These are phyloP conservation scores for Cladosporium phlei DNA, from an alignment of 2,329 filamentous ascomycete species.

Conservation along the genomic window DNA sequence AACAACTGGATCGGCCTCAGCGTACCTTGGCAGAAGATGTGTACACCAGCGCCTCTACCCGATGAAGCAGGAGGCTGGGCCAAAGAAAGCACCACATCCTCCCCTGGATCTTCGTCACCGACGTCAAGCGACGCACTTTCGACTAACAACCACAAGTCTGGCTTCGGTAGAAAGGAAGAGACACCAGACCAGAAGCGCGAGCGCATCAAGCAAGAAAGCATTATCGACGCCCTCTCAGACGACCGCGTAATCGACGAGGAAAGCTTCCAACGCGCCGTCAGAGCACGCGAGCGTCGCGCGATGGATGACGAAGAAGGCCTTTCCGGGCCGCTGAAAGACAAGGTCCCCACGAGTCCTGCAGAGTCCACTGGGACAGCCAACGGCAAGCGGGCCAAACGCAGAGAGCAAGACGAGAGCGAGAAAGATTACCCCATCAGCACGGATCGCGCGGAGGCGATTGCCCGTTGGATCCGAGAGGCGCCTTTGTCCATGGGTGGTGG, in stretches of 20 bases:
- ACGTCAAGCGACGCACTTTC: neutral
- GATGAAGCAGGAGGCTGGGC: conserved; percentile 33
- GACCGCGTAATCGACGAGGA: conserved; percentile 64
- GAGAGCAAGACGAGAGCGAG: conserved; percentile 61
- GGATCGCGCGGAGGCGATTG: conserved; percentile 63
- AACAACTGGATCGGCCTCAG: conserved; percentile 66
- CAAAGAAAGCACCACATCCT: conserved; percentile 19
- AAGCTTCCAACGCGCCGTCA: conserved; percentile 59
- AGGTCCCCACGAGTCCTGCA: conserved; percentile 9
- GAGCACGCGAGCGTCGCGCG: conserved; percentile 54
- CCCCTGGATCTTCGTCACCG: conserved; percentile 7
- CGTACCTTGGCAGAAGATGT: conserved; percentile 66
- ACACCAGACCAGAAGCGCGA: conserved; percentile 54
- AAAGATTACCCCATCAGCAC: conserved; percentile 63
- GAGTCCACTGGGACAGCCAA: neutral
- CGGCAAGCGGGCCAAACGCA: conserved; percentile 48
- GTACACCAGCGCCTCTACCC: conserved; percentile 45
- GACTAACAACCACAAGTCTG: conserved; percentile 4
- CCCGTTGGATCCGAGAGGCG: conserved; percentile 60
- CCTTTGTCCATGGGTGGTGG: conserved; percentile 38
- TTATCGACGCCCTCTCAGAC: conserved; percentile 63
- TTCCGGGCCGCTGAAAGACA: conserved; percentile 31
- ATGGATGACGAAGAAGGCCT: conserved; percentile 52
- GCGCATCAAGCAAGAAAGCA: conserved; percentile 57
- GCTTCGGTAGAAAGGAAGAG: conserved; percentile 28